phyloP scores from a whole-genome alignment of 2,329 filamentous ascomycete genomes.

The Hypoxylon sp. region DNA sequence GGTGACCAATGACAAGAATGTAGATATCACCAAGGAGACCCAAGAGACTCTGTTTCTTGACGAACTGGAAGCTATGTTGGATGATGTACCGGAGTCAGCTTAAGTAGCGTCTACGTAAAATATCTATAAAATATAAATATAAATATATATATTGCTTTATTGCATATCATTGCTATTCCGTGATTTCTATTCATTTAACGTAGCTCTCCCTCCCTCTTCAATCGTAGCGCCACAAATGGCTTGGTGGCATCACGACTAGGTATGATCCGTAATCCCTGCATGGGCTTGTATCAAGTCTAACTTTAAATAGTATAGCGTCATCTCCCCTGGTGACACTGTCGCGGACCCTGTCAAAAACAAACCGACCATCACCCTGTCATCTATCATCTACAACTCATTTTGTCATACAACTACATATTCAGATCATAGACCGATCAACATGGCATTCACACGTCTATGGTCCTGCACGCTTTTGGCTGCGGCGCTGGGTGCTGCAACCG shows the following conservation, averaged over 20 bases:
- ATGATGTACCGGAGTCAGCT: no score
- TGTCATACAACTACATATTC: constrained; percentile 3
- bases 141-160: no score
- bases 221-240: neutral
- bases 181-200: neutral
- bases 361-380: constrained; percentile 17
- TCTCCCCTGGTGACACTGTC: constrained; percentile 33
- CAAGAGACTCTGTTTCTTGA: constrained; percentile 6
- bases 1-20: neutral
- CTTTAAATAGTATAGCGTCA: constrained; percentile 28
- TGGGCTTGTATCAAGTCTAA: constrained; percentile 11
- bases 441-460: constrained; percentile 26
- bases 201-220: neutral
- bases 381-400: constrained; percentile 11
- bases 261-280: constrained; percentile 1
- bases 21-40: neutral
- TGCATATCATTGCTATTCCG: no score
- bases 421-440: constrained; percentile 16
- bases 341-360: constrained; percentile 34
- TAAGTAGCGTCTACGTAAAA: no score
- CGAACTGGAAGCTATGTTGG: no score
- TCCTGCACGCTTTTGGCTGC: constrained; percentile 25
- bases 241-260: no score
- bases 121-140: no score
- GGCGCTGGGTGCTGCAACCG: constrained; percentile 41